Evolutionary conservation across 2,329 filamentous ascomycete species (phyloP).

Genomic region (Neofusicoccum sp.): DNA sequence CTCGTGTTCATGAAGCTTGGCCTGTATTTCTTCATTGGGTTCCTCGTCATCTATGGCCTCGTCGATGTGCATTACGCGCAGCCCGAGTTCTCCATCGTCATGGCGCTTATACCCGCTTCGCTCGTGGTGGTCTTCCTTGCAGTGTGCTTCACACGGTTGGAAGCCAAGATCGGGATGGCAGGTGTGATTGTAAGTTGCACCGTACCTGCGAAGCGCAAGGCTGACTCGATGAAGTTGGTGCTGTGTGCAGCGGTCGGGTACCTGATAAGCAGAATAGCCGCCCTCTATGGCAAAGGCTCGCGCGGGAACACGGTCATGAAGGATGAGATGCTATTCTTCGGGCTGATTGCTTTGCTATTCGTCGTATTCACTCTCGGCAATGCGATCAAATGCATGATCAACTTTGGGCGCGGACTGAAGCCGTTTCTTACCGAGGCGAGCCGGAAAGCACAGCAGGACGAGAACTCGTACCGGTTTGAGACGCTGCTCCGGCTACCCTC

Average conservation of each 20-base stretch:
- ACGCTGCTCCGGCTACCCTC: no score
- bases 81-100: constrained; percentile 25
- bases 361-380: constrained; percentile 18
- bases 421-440: neutral
- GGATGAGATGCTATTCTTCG: constrained; percentile 27
- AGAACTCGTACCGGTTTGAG: no score
- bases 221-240: constrained; percentile 10
- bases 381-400: constrained; percentile 21
- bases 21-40: constrained; percentile 23
- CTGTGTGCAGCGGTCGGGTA: constrained; percentile 24
- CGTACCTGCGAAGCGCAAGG: neutral
- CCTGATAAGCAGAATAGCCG: constrained; percentile 23
- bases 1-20: constrained; percentile 23
- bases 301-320: constrained; percentile 22
- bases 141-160: constrained; percentile 22
- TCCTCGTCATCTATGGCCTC: constrained; percentile 25
- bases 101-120: constrained; percentile 24
- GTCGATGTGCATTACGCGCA: constrained; percentile 24
- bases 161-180: constrained; percentile 20
- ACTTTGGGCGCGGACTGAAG: neutral
- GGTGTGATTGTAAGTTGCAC: constrained; percentile 23
- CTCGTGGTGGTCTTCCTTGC: constrained; percentile 19
- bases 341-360: constrained; percentile 16
- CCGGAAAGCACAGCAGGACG: no score
- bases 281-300: constrained; percentile 19